Base-by-base conservation (phyloP, 1,284 basidiomycete genomes). In the Neolentinus lepideus region DNA sequence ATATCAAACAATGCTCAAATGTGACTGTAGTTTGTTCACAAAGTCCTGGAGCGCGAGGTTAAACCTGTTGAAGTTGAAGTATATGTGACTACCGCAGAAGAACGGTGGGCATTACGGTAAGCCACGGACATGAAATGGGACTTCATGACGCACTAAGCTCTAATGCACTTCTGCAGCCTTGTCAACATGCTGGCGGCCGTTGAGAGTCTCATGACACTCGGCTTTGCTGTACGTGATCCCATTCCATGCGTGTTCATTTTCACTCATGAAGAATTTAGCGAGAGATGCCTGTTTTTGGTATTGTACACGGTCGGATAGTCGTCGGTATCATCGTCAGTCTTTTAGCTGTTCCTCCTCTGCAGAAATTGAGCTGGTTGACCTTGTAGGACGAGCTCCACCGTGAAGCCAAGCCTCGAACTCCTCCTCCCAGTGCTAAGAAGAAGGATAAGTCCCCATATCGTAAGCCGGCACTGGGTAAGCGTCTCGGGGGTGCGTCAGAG, bases 21-120 rank as follows among this genome's bases (percentile, higher is more conserved):
- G 22, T 6, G 4, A 25, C 9, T 11, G 31, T 61, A 84, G 90
- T 75, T 75, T 24, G 75, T 95, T 0, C 94, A 97, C 69, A 88
- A 88, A 61, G 75, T 80, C 46, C 75, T 97, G 16, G 92, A 97
- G 66, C 74, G 76, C 21, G 87, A 93, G 64, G 74, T 94, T 10
- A 79, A 79, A 36, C 79, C 85, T 0, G 79, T 82, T 27, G 78
- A 81, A 57, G 63, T 88, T 9, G 38, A 68, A 11, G 77, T 92
- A 1, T 66, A 70, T 1, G 66, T 79, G 0, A 68, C 62, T 0
- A 81, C 78, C 0, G 59, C 70, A 0, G 89, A 91, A 65, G 90
- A 93, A 61, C 74, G 77, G 12, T 92, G 88, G 84, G 91, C 78
- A 6, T 64, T 90, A 54, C 75, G 83, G 84, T 83, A 66, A 54